A percentile compares a stretch with the other conserved stretches of the same genome.
phyloP scores from a whole-genome alignment of 768 basidiomycete species.

The Solioccasus polychromus region DNA sequence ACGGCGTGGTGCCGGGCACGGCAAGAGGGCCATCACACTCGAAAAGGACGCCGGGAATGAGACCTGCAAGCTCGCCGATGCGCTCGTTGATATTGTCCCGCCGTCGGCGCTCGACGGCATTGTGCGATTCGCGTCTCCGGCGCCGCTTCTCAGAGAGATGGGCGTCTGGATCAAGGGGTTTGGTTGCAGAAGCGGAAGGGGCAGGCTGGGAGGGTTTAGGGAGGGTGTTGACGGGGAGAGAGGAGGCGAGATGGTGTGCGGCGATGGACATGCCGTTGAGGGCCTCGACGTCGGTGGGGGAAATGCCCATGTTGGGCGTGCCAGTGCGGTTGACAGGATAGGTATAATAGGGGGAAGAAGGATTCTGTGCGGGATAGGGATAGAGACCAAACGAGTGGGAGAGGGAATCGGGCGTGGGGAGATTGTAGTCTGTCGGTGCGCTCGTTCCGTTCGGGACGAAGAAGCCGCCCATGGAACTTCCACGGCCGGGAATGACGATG shows the following conservation, averaged over 20 bases:
- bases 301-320: constrained; percentile 24
- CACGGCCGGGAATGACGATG: constrained; percentile 62
- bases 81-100: constrained; percentile 96
- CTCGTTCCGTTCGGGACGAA: constrained; percentile 28
- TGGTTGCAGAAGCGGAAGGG: constrained; percentile 4
- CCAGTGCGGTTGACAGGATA: constrained; percentile 17
- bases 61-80: constrained; percentile 83
- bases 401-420: constrained; percentile 41
- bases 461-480: constrained; percentile 30
- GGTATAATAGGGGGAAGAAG: constrained; percentile 30
- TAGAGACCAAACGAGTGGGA: constrained; percentile 32
- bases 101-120: constrained; percentile 84
- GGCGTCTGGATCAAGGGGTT: constrained; percentile 21
- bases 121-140: constrained; percentile 81
- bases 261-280: constrained; percentile 20
- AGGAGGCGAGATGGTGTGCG: constrained; percentile 20
- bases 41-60: constrained; percentile 85
- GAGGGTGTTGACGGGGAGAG: constrained; percentile 12
- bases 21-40: constrained; percentile 45
- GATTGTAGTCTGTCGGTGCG: constrained; percentile 37
- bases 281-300: constrained; percentile 25
- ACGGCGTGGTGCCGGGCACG: constrained; percentile 14
- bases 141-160: constrained; percentile 79
- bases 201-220: constrained; percentile 13
- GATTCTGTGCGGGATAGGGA: constrained; percentile 25